Conservation (phyloP, 2,329 filamentous ascomycete genomes). For the Fusarium transvaalense region DNA sequence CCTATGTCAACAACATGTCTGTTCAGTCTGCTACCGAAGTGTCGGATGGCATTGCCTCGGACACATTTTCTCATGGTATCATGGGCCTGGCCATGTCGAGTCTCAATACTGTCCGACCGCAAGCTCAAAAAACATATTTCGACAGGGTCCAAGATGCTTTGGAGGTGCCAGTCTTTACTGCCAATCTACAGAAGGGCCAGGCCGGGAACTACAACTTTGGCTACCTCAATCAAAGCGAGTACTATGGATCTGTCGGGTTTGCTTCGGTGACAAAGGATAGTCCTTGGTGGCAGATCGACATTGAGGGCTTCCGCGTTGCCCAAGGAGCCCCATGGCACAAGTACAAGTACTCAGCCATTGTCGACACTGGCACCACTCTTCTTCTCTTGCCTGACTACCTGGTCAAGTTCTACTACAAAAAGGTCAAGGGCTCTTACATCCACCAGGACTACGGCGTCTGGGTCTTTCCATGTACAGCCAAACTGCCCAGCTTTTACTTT, state of each 20-base stretch:
- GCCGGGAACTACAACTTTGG: slow-evolving; percentile 58
- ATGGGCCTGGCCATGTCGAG: slow-evolving; percentile 52
- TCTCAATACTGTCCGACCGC: slow-evolving; percentile 53
- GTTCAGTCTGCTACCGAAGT: slow-evolving; percentile 74
- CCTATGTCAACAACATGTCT: slow-evolving; percentile 70
- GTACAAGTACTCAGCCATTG: slow-evolving; percentile 65
- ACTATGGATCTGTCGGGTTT: slow-evolving; percentile 70
- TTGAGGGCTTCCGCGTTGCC: slow-evolving; percentile 68
- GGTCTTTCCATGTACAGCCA: slow-evolving; percentile 67
- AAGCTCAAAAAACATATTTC: slow-evolving; percentile 52
- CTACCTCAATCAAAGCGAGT: slow-evolving; percentile 67
- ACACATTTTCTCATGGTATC: slow-evolving; percentile 54
- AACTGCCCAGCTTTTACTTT: slow-evolving; percentile 60
- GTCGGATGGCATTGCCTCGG: slow-evolving; percentile 58
- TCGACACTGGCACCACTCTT: slow-evolving; percentile 79
- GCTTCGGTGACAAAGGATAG: slow-evolving; percentile 62
- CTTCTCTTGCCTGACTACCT: slow-evolving; percentile 68
- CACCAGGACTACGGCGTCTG: slow-evolving; percentile 65
- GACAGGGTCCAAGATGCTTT: slow-evolving; percentile 53
- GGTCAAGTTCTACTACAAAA: slow-evolving; percentile 69
- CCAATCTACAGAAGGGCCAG: slow-evolving; percentile 51
- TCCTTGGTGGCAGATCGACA: slow-evolving; percentile 73
- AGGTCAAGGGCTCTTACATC: slow-evolving; percentile 65
- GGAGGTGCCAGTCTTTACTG: slow-evolving; percentile 53
- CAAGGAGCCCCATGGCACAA: slow-evolving; percentile 24